Evolutionary conservation across 176 grass and related monocot species (phyloP), one percentile per base, ranked within the genome.

Genomic region (Panicum miliaceum): DNA sequence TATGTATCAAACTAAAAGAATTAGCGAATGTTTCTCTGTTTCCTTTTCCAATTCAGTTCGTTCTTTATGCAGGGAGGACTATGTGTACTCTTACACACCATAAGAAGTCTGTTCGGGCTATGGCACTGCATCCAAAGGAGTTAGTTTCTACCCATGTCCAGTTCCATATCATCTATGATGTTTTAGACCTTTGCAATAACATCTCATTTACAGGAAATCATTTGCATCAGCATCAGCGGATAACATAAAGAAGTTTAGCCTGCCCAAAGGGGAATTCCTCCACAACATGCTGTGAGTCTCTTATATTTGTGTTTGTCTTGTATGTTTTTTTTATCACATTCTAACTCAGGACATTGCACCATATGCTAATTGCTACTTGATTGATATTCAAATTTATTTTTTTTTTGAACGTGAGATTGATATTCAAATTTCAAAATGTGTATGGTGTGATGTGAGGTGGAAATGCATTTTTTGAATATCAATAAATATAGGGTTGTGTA

Each of bases 171-270:
- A 8, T 64, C 6, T 91, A 29, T 59, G 73, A 11, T 75, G n/a
- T 11, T 73, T 23, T 37, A 43, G 82, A 70, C 12, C 62, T 36
- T 60, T 82, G 57, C 57, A 60, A 63, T 60, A 60, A 78, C 32
- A 66, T 83, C 52, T 82, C 67, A 73, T 82, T 27, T 84, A 32
- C 71, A 97, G 95, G 92, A 89, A 89, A 85, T 56, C 87, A 65
- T 99, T 99, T 96, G 85, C 93, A 52, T 99, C 96, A 56, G 96
- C 96, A 37, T 99, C 96, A 63, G 96, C 96, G 7, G 96, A 99
- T 53, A 99, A 99, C 81, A 94, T 94, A 89, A 99, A 99, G 62
- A 99, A 99, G 68, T 96, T 95, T 75, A 90, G 81, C 64, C 78
- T 99, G 50, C 96, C 96, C 60, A 99, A 85, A 90, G 96, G 93